phyloP scores from a whole-genome alignment of 495 filamentous ascomycete species.

The Penicillium alfredii region DNA sequence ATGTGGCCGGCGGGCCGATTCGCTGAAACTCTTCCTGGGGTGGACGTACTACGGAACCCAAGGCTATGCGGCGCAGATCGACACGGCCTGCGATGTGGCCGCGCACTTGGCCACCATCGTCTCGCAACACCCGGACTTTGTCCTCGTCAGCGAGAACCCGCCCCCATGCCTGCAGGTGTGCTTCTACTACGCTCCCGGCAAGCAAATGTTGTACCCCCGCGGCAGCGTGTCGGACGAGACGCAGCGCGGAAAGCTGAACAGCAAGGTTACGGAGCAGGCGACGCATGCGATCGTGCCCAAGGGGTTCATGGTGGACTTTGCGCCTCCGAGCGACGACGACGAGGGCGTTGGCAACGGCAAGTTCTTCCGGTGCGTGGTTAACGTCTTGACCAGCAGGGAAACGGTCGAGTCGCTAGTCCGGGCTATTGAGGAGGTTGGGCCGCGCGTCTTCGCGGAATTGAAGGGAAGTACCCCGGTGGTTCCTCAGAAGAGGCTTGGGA shows the following conservation, averaged over 20 bases:
- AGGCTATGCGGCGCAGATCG: slow-evolving; percentile 58
- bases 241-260: slow-evolving; percentile 54
- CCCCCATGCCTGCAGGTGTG: slow-evolving; percentile 91
- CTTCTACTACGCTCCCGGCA: slow-evolving; percentile 72
- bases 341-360: slow-evolving; percentile 55
- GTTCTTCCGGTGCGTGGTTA: slow-evolving; percentile 88
- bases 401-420: slow-evolving; percentile 73
- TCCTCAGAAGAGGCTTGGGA: slow-evolving; percentile 21
- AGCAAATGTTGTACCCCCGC: slow-evolving; percentile 39
- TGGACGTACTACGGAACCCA: slow-evolving; percentile 82
- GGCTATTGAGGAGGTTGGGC: slow-evolving; percentile 63
- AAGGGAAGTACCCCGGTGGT: slow-evolving; percentile 13
- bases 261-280: slow-evolving; percentile 61
- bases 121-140: slow-evolving; percentile 49
- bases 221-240: slow-evolving; percentile 32
- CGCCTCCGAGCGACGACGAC: slow-evolving; percentile 55
- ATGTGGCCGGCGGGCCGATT: slow-evolving; percentile 81
- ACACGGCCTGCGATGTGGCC: slow-evolving; percentile 62
- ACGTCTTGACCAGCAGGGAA: slow-evolving; percentile 61
- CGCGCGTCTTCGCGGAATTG: slow-evolving; percentile 36
- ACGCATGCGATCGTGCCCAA: slow-evolving; percentile 56
- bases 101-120: slow-evolving; percentile 57
- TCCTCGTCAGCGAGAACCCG: slow-evolving; percentile 66
- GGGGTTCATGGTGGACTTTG: slow-evolving; percentile 95
- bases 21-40: slow-evolving; percentile 75